Percentiles rank a stretch among this genome's conserved stretches.
Evolutionary conservation across 2,329 filamentous ascomycete genomes (phyloP).

Genomic region (Rutstroemia sydowiana): DNA sequence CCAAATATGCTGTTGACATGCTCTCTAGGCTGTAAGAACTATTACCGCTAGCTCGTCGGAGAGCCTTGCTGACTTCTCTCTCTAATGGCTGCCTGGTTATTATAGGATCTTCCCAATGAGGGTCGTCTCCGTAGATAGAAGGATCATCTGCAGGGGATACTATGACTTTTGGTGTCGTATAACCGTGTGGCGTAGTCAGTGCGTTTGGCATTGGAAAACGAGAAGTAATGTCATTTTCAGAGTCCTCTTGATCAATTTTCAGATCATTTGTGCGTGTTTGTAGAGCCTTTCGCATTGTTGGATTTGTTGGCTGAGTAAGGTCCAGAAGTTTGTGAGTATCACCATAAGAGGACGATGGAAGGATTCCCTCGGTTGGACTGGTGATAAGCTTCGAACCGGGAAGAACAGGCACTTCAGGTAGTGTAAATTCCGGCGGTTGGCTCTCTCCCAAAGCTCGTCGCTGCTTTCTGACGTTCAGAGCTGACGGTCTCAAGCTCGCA

Average conservation of each 20-base stretch:
- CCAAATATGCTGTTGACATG: constrained; percentile 14
- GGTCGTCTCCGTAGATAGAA: constrained; percentile 8
- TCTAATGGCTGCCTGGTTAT: constrained; percentile 19
- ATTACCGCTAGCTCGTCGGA: constrained; percentile 23
- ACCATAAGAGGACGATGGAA: constrained; percentile 15
- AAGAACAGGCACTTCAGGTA: constrained; percentile 10
- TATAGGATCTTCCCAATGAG: constrained; percentile 1
- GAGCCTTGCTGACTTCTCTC: constrained; percentile 26
- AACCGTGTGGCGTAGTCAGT: constrained; percentile 4
- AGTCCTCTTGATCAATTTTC: neutral
- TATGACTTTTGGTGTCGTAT: constrained; percentile 9
- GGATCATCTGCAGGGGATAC: constrained; percentile 13
- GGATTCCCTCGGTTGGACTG: constrained; percentile 10
- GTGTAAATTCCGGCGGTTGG: constrained; percentile 9
- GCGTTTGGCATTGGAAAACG: constrained; percentile 7
- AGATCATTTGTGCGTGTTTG: neutral
- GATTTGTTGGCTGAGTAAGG: constrained; percentile 9
- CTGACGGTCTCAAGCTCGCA: constrained; percentile 4
- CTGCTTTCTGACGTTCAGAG: constrained; percentile 11
- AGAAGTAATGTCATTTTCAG: constrained; percentile 4
- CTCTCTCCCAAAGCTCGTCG: constrained; percentile 8
- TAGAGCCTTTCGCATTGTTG: neutral
- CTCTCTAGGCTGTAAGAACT: constrained; percentile 23
- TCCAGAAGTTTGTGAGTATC: constrained; percentile 19
- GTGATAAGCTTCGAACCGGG: neutral